Conservation (phyloP, 306 rosid species). For the Prunus campanulata region DNA sequence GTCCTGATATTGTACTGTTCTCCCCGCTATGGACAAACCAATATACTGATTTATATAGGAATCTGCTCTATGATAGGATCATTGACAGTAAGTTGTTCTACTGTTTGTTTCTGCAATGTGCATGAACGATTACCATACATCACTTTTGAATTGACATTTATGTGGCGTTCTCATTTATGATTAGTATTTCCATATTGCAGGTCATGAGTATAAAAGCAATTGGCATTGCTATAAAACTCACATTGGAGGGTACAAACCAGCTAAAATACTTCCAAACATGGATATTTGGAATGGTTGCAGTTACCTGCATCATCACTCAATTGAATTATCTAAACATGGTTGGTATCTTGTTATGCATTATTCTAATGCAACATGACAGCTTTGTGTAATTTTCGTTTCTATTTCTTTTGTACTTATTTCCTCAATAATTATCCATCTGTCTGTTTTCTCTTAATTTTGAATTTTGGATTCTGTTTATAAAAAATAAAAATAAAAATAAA, state of each 20-base stretch:
- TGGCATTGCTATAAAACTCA: slow-evolving; percentile 84
- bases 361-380: not conserved
- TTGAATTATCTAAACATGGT: slow-evolving; percentile 85
- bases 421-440: not conserved
- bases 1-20: slow-evolving; percentile 61
- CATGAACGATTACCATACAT: not conserved
- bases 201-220: slow-evolving; percentile 91
- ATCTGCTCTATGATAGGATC: slow-evolving; percentile 85
- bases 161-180: slow-evolving; percentile 1
- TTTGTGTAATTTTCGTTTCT: not conserved
- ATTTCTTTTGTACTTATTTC: not conserved
- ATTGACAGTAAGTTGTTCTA: slow-evolving; percentile 56
- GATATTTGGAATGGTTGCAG: slow-evolving; percentile 72
- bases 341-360: slow-evolving; percentile 18
- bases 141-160: not conserved
- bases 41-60: slow-evolving; percentile 63
- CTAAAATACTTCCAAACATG: slow-evolving; percentile 66
- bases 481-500: not conserved
- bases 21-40: slow-evolving; percentile 83
- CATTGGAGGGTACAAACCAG: slow-evolving; percentile 80
- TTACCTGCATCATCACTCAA: slow-evolving; percentile 69
- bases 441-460: not conserved
- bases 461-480: not conserved
- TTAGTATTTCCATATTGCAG: slow-evolving; percentile 34
- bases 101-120: not conserved